Evolutionary conservation across 75 land plant species (phyloP).

Genomic region (Larix kaempferi): DNA sequence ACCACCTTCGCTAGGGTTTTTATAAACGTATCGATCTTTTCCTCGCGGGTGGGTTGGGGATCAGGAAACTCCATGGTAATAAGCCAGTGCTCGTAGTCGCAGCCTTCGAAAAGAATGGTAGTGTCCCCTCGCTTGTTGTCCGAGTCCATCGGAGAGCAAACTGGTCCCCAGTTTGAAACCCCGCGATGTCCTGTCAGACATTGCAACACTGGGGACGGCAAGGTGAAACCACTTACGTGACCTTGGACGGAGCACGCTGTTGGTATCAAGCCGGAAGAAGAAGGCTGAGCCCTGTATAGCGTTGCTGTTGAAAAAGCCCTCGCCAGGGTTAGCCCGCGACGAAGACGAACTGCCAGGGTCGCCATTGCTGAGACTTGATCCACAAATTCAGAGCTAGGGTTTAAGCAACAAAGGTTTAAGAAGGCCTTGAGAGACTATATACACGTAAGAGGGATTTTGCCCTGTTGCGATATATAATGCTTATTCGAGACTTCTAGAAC

Average conservation of each 20-base stretch:
- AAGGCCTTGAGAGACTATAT: no score
- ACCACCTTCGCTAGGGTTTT: conserved; percentile 48
- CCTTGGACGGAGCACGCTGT: no score
- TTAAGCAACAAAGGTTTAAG: not conserved
- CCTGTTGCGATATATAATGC: no score
- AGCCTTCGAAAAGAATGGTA: conserved; percentile 66
- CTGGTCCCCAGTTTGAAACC: conserved; percentile 25
- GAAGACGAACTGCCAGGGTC: conserved; percentile 13
- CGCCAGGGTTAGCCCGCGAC: conserved; percentile 9
- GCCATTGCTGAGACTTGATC: conserved; percentile 5
- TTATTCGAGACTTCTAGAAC: no score
- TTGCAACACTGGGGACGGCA: not conserved
- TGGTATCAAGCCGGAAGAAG: not conserved
- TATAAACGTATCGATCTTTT: conserved; percentile 54
- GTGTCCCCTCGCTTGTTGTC: conserved; percentile 36
- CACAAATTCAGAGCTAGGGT: not conserved
- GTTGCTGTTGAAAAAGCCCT: not conserved
- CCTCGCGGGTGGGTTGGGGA: conserved; percentile 37
- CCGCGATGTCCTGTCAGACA: not conserved
- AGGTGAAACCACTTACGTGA: not conserved
- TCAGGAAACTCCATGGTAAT: conserved; percentile 59
- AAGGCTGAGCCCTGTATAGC: not conserved
- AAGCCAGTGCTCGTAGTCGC: conserved; percentile 73
- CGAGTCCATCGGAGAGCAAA: conserved; percentile 45
- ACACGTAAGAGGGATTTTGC: no score